Conservation (phyloP, 306 rosid species). For the cucumber (Cucumis sativus) region DNA sequence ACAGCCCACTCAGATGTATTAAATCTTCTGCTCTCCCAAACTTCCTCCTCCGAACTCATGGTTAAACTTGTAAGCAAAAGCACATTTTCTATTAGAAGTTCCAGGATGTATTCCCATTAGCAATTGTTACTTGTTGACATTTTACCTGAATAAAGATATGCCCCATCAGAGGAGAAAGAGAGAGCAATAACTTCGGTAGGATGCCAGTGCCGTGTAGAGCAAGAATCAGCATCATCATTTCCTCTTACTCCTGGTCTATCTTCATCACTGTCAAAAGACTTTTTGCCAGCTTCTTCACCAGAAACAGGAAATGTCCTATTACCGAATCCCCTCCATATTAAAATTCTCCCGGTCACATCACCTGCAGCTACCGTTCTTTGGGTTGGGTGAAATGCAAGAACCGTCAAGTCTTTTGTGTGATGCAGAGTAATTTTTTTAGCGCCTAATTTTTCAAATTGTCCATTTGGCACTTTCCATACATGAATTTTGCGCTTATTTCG, state of each 20-base stretch:
- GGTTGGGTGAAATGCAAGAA: constrained; percentile 71
- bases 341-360: constrained; percentile 76
- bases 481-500: constrained; percentile 53
- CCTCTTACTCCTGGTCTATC: constrained; percentile 70
- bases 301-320: constrained; percentile 22
- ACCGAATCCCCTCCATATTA: constrained; percentile 76
- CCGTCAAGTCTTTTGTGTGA: constrained; percentile 53
- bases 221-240: constrained; percentile 74
- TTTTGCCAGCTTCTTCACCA: constrained; percentile 15
- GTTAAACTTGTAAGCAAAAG: not conserved
- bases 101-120: not conserved
- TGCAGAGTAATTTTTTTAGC: constrained; percentile 57
- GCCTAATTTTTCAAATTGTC: constrained; percentile 27
- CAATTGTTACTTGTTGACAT: not conserved
- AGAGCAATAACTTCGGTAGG: constrained; percentile 45
- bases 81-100: not conserved
- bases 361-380: constrained; percentile 82
- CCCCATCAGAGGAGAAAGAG: constrained; percentile 79
- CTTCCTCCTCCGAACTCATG: no score
- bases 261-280: constrained; percentile 21
- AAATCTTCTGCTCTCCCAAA: no score
- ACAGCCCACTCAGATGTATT: no score
- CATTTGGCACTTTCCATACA: constrained; percentile 53
- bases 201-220: constrained; percentile 94
- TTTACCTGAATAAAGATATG: constrained; percentile 72